A percentile compares a stretch with the other conserved stretches of the same genome.
These are phyloP conservation scores for Marsdenia floribunda DNA, from an alignment of 257 asterid genomes.

Conservation along the genomic window DNA sequence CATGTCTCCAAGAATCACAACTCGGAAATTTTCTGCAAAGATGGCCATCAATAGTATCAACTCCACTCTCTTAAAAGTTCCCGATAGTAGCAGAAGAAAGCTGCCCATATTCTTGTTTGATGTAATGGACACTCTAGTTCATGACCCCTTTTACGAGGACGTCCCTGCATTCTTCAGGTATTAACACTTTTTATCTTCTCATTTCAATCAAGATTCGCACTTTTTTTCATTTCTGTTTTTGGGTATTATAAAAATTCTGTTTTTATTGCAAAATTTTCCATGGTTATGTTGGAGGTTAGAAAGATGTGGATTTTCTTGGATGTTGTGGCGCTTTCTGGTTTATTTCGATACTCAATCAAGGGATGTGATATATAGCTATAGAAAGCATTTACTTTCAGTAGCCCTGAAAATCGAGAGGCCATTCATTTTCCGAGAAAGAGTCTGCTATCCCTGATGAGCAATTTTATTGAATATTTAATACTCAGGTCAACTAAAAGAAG, in stretches of 20 bases:
- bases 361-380: not conserved
- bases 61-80: constrained; percentile 2
- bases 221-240: not conserved
- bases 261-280: not conserved
- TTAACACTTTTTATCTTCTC: not conserved
- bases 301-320: not conserved
- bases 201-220: not conserved
- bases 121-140: constrained; percentile 83
- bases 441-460: not conserved
- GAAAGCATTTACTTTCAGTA: not conserved
- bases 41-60: constrained; percentile 24
- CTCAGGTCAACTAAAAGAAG: not conserved
- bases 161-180: constrained; percentile 87
- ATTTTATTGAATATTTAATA: not conserved
- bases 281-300: not conserved
- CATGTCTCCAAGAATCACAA: not conserved
- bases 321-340: not conserved
- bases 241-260: too few species aligned
- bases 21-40: constrained; percentile 9
- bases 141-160: constrained; percentile 84
- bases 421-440: not conserved
- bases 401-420: not conserved
- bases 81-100: constrained; percentile 27
- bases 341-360: not conserved
- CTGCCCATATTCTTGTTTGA: constrained; percentile 81